Evolutionary conservation across 2,329 filamentous ascomycete genomes (phyloP).

Genomic region (Penicillium italicum): DNA sequence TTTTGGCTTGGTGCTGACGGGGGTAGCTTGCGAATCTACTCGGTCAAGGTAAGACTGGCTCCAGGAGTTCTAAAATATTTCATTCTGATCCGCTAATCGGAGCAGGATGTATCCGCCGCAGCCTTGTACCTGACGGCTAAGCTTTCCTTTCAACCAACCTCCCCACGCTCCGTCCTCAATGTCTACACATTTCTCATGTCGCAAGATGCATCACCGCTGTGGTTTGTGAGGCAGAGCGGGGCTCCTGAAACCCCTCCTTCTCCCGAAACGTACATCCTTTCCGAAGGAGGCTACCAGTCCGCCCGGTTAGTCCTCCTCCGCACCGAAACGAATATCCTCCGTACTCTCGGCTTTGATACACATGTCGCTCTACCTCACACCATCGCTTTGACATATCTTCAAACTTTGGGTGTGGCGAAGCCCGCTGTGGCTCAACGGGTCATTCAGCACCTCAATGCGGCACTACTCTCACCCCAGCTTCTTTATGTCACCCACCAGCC

Average conservation of each 20-base stretch:
- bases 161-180: constrained; percentile 75
- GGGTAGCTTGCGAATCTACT: constrained; percentile 43
- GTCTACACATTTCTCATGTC: constrained; percentile 79
- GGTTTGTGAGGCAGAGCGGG: constrained; percentile 37
- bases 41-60: constrained; percentile 37
- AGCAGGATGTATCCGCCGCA: constrained; percentile 75
- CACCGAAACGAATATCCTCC: constrained; percentile 74
- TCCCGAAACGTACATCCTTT: constrained; percentile 62
- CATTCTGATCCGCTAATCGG: neutral
- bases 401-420: constrained; percentile 70
- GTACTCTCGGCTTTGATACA: constrained; percentile 73
- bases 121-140: constrained; percentile 79
- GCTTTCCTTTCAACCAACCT: constrained; percentile 70
- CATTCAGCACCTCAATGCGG: constrained; percentile 78
- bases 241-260: constrained; percentile 35
- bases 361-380: constrained; percentile 83
- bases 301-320: constrained; percentile 63
- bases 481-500: constrained; percentile 92
- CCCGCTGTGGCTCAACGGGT: constrained; percentile 60
- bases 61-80: neutral
- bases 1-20: constrained; percentile 64
- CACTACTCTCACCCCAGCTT: constrained; percentile 80
- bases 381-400: constrained; percentile 85
- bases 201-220: constrained; percentile 52
- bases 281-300: constrained; percentile 67